Conservation (phyloP, 2,329 filamentous ascomycete genomes). For the Hymenoscyphus fructigenus region DNA sequence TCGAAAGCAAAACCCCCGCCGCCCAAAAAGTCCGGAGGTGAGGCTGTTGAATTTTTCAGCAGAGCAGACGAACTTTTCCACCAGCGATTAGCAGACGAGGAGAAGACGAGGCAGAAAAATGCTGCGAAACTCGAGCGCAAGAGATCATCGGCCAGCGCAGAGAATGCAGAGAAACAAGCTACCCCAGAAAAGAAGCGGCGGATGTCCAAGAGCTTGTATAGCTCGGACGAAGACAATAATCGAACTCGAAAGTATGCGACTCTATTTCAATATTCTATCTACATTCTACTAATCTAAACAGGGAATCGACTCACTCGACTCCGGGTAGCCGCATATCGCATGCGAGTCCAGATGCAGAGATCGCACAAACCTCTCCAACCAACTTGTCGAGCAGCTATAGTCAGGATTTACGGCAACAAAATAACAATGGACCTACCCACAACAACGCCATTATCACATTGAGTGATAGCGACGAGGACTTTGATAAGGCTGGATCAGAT, state of each 20-base stretch:
- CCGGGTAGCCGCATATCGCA: constrained; percentile 23
- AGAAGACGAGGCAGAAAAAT: constrained; percentile 38
- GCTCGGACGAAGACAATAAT: constrained; percentile 16
- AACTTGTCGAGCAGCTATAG: constrained; percentile 24
- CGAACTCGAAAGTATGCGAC: constrained; percentile 3
- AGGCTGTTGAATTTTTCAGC: constrained; percentile 47
- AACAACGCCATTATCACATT: constrained; percentile 27
- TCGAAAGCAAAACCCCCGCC: constrained; percentile 52
- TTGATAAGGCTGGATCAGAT: constrained; percentile 2
- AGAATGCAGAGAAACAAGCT: constrained; percentile 23
- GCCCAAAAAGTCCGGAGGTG: constrained; percentile 47
- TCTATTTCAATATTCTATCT: neutral
- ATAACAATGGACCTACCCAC: constrained; percentile 12
- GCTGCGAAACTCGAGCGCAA: constrained; percentile 29
- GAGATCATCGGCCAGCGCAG: constrained; percentile 28
- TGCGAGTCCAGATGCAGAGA: constrained; percentile 10
- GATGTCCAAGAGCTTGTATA: constrained; percentile 14
- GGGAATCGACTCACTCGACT: constrained; percentile 26
- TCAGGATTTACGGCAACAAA: constrained; percentile 20
- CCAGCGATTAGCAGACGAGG: constrained; percentile 44
- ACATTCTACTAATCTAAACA: constrained; percentile 11
- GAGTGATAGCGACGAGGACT: constrained; percentile 28
- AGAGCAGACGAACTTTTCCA: constrained; percentile 47
- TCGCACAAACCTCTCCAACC: constrained; percentile 16
- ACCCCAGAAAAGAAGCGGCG: constrained; percentile 30